Conservation (phyloP, 2,329 filamentous ascomycete genomes). For the Periconia digitata region DNA sequence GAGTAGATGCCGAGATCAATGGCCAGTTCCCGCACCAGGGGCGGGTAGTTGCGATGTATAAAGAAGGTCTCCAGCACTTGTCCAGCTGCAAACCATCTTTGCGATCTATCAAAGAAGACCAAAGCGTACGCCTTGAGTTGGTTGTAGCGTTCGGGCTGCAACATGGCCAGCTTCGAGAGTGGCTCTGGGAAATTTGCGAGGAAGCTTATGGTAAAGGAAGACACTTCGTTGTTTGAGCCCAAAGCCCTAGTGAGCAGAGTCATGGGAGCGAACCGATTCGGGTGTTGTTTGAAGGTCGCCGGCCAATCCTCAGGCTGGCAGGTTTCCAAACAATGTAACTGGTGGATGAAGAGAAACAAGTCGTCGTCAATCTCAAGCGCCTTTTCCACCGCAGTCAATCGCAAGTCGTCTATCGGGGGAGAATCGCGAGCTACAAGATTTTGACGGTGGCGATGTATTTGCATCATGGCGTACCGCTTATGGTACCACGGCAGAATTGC, state of each 20-base stretch:
- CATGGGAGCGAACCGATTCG: slow-evolving; percentile 30
- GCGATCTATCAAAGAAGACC: slow-evolving; percentile 49
- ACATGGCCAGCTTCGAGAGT: slow-evolving; percentile 16
- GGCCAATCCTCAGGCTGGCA: slow-evolving; percentile 41
- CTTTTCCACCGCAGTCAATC: slow-evolving; percentile 37
- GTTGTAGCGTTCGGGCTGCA: slow-evolving; percentile 26
- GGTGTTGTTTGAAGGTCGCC: slow-evolving; percentile 39
- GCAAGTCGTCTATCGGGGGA: slow-evolving; percentile 8
- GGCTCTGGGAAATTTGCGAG: slow-evolving; percentile 53
- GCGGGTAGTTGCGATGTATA: slow-evolving; percentile 48
- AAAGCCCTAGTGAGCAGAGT: slow-evolving; percentile 48
- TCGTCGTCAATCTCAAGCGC: slow-evolving; percentile 30
- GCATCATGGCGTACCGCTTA: not conserved
- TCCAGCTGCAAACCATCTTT: too few species aligned
- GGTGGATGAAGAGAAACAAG: slow-evolving; percentile 34
- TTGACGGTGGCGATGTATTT: not conserved
- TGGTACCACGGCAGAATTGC: not conserved
- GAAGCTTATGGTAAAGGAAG: slow-evolving; percentile 44
- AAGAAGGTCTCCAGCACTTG: too few species aligned
- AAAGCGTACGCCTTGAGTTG: slow-evolving; percentile 36
- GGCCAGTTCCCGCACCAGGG: slow-evolving; percentile 59
- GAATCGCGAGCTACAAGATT: not conserved
- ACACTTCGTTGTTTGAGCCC: slow-evolving; percentile 49
- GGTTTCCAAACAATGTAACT: slow-evolving; percentile 30
- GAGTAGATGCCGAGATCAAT: slow-evolving; percentile 54